phyloP scores from a whole-genome alignment of 2,329 filamentous ascomycete species.

The Calonectria pseudoturangicola region DNA sequence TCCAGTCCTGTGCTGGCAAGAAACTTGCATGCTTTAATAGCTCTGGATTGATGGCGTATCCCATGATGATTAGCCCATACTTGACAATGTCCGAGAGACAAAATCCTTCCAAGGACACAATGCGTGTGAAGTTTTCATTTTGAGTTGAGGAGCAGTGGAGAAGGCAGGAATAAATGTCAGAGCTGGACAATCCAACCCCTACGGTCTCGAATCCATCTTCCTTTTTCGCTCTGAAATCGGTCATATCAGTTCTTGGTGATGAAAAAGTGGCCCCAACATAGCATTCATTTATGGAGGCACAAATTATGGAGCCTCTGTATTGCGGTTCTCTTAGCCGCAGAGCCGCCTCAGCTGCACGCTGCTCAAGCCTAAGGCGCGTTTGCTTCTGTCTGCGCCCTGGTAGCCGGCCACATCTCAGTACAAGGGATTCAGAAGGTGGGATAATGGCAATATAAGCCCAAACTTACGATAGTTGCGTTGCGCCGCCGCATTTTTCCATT shows the following conservation, averaged over 20 bases:
- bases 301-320: neutral
- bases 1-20: neutral
- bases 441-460: neutral
- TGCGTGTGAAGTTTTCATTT: neutral
- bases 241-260: neutral
- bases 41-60: neutral
- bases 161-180: conserved; percentile 4
- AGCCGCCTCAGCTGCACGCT: neutral
- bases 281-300: neutral
- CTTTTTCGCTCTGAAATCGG: neutral
- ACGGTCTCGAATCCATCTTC: neutral
- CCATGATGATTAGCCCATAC: neutral
- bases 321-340: neutral
- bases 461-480: conserved; percentile 6
- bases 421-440: neutral
- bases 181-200: neutral
- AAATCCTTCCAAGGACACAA: neutral
- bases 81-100: conserved; percentile 6
- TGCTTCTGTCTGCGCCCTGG: neutral
- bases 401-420: neutral
- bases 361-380: neutral
- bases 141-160: neutral
- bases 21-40: neutral
- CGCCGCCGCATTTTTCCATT: neutral
- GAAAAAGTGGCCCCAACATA: neutral